phyloP scores from a whole-genome alignment of 1,284 basidiomycete species.

The Gymnopus androsaceus region DNA sequence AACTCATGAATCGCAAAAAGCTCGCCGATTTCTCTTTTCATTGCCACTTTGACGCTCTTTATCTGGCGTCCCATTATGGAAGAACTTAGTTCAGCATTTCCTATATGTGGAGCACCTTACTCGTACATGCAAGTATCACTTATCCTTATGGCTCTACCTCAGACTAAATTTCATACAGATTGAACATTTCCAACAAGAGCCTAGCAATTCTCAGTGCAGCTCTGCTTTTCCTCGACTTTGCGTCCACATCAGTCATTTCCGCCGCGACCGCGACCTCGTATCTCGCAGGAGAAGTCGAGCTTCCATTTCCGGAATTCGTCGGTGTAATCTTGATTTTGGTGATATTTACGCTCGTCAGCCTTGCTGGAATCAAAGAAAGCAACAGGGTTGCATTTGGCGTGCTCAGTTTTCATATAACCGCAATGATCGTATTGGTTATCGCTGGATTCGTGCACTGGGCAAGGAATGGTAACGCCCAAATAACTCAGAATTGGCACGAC shows the following conservation, averaged over 20 bases:
- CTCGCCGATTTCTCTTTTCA: constrained; percentile 66
- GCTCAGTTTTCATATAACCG: constrained; percentile 59
- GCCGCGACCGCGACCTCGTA: constrained; percentile 70
- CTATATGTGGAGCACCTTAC: constrained; percentile 70
- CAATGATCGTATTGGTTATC: constrained; percentile 56
- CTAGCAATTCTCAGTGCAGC: constrained; percentile 63
- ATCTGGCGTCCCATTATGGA: constrained; percentile 73
- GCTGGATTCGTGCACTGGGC: constrained; percentile 54
- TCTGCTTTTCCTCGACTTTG: constrained; percentile 64
- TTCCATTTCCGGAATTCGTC: constrained; percentile 55
- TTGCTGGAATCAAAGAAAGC: constrained; percentile 64
- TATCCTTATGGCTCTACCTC: background rate
- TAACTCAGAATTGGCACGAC: constrained; percentile 57
- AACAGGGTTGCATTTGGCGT: constrained; percentile 57
- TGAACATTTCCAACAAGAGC: constrained; percentile 62
- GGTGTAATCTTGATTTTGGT: constrained; percentile 52
- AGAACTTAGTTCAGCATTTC: constrained; percentile 66
- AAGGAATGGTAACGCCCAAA: constrained; percentile 44
- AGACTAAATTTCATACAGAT: constrained; percentile 32
- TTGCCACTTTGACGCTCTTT: constrained; percentile 60
- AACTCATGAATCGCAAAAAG: constrained; percentile 32
- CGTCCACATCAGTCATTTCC: constrained; percentile 67
- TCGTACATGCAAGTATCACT: constrained; percentile 51
- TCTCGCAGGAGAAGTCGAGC: constrained; percentile 57
- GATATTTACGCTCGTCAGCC: constrained; percentile 54